Evolutionary conservation across 495 filamentous ascomycete genomes (phyloP), one percentile per base, ranked within the genome.

Genomic region (Aspergillus coremiiformis): DNA sequence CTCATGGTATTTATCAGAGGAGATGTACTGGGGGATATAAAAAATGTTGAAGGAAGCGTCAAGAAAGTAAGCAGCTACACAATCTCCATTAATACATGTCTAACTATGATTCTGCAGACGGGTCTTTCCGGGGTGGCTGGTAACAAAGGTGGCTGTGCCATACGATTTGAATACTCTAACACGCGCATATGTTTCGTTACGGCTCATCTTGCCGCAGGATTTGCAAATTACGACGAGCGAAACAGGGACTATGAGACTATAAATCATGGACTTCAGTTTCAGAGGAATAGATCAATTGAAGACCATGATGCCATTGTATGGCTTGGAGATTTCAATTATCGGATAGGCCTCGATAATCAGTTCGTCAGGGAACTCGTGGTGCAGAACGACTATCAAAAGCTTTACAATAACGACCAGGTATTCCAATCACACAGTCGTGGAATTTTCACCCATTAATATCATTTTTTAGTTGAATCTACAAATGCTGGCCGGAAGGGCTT

Each of bases 261-360:
- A 54, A 83, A 84, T 60, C 77, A 85, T 52, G 93, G 93, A 21
- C 69, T 99, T 19, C 78, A 87, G 49, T 99, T 98, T 61, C 91
- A 95, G 61, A 80, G 87, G 51, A 95, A 94, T 61, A 76, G 90
- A 49, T 78, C 82, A 21, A 96, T 99, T 53, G 86, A 92, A 51
- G 84, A 95, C 63, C 93, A 99, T 62, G 88, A 96, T 64, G 84
- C 82, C 21, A 83, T 97, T n/a, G 86, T 99, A 52, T 99, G 94
- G 94, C 77, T 96, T 39, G 93, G 93, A 7, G 93, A 99, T 67
- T 99, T 99, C 72, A 99, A 99, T 61, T 99, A 99, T 70, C 84
- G 93, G 23, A 95, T 99, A 59, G 94, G 90, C 3, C 73, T 96
- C 48, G 78, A 77, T 19, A 82, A 90, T 57, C 90, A 95, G 35